Evolutionary conservation across 306 rosid species (phyloP).

Genomic region (Cicer judaicum): DNA sequence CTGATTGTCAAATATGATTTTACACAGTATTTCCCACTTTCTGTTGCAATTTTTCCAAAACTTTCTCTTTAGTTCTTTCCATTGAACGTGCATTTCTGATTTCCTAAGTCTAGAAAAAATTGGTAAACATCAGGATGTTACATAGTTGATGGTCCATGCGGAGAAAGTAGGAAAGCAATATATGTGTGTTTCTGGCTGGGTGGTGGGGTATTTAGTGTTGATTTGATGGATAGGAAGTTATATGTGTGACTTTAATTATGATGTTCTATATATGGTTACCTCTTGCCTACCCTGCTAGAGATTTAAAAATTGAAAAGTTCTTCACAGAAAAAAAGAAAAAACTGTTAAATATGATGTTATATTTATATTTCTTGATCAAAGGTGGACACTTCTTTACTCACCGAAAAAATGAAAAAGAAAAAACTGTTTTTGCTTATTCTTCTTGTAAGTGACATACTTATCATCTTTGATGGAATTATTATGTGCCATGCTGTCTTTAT

Average conservation of each 20-base stretch:
- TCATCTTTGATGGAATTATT: constrained; percentile 15
- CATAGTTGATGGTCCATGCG: constrained; percentile 20
- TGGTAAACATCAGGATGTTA: background rate
- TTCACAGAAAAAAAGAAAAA: background rate
- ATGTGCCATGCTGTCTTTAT: constrained; percentile 15
- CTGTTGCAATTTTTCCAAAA: background rate
- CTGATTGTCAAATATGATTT: constrained; percentile 11
- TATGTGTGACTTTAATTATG: constrained; percentile 10
- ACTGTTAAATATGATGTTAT: background rate
- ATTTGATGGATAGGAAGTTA: constrained; percentile 2
- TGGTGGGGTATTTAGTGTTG: background rate
- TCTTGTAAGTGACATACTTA: constrained; percentile 1
- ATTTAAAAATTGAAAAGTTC: no score
- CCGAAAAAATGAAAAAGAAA: no score
- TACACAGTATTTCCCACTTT: constrained; percentile 2
- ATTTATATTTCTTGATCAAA: constrained; percentile 3
- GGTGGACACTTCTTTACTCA: background rate
- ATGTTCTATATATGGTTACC: background rate
- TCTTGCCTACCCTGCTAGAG: background rate
- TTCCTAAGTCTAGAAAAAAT: background rate
- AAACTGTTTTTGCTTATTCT: background rate
- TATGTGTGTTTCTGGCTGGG: background rate
- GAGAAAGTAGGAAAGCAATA: background rate
- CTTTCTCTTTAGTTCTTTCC: background rate
- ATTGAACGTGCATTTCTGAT: background rate